These are phyloP conservation scores for Lactifluus rugatus DNA, from an alignment of 768 basidiomycete species.

Conservation along the genomic window DNA sequence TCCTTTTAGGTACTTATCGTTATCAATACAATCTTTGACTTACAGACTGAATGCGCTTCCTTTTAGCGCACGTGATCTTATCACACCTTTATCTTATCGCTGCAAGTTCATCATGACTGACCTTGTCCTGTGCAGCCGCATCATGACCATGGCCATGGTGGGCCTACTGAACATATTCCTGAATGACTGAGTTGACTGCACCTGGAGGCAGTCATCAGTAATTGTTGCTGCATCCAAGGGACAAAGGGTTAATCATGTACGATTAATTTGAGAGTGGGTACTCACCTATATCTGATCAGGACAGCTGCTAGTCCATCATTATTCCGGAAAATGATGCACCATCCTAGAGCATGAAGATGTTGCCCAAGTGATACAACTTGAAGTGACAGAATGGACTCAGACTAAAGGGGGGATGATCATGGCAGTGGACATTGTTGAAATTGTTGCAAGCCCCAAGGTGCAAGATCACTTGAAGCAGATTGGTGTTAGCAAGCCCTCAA, in stretches of 20 bases:
- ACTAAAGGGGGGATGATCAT: background rate
- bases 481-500: background rate
- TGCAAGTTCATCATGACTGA: too few relatives aligned
- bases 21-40: too few relatives aligned
- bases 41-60: too few relatives aligned
- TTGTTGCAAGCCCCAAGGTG: background rate
- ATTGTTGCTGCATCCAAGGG: background rate
- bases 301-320: background rate
- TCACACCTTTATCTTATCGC: too few relatives aligned
- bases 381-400: background rate
- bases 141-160: background rate
- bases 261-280: background rate
- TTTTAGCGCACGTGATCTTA: too few relatives aligned
- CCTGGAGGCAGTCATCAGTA: background rate
- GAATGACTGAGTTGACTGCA: background rate
- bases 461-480: background rate
- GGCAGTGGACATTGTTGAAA: background rate
- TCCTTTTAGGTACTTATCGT: too few relatives aligned
- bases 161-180: too few relatives aligned
- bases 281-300: background rate
- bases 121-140: background rate
- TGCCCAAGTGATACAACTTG: background rate
- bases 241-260: background rate
- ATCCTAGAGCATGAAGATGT: background rate
- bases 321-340: fast-evolving